These are phyloP conservation scores for Lachancea lanzarotensis DNA, from an alignment of 805 yeast species.

Conservation along the genomic window DNA sequence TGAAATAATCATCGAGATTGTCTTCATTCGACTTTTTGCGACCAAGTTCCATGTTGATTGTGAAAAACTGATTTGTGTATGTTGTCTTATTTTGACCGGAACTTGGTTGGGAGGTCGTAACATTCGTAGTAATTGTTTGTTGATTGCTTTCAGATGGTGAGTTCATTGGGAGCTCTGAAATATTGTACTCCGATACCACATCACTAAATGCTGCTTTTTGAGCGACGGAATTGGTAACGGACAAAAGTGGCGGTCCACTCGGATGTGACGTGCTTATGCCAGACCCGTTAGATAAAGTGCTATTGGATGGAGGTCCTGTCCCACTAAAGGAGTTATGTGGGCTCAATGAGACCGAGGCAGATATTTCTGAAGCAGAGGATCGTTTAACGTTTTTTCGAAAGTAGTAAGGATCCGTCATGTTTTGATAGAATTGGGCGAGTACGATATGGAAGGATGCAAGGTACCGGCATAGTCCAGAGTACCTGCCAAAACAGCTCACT, in stretches of 20 bases:
- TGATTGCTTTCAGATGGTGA: constrained; percentile 19
- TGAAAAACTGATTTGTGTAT: constrained; percentile 18
- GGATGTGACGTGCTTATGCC: constrained; percentile 1
- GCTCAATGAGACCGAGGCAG: constrained; percentile 2
- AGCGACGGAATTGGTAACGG: neutral
- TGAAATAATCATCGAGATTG: constrained; percentile 2
- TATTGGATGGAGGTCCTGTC: neutral
- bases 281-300: neutral
- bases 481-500: constrained; percentile 12
- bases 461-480: constrained; percentile 15
- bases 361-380: neutral
- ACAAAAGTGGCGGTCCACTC: constrained; percentile 5
- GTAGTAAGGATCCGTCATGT: constrained; percentile 9
- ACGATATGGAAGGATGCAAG: constrained; percentile 29
- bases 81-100: neutral
- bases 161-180: constrained; percentile 22
- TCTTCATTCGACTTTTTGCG: neutral
- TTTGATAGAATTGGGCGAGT: constrained; percentile 18
- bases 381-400: neutral
- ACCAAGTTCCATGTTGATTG: constrained; percentile 14
- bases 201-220: constrained; percentile 19
- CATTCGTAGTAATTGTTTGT: constrained; percentile 23
- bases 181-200: constrained; percentile 17
- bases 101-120: constrained; percentile 1
- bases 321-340: constrained; percentile 1